These are phyloP conservation scores for Lupinus albus DNA, from an alignment of 306 rosid species.

Conservation along the genomic window DNA sequence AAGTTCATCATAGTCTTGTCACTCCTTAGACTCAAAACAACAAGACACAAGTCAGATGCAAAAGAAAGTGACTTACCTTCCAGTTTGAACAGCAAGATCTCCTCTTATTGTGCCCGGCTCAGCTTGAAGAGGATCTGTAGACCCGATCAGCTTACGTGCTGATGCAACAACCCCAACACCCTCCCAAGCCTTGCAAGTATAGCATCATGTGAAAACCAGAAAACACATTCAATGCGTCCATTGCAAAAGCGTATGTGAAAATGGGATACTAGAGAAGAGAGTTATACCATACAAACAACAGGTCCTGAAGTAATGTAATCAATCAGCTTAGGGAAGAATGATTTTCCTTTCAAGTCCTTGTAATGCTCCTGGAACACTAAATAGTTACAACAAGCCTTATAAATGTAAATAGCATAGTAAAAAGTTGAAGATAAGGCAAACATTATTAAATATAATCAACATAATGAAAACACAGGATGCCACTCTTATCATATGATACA, in stretches of 20 bases:
- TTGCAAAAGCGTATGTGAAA: constrained; percentile 16
- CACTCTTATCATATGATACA: constrained; percentile 13
- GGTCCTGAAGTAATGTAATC: constrained; percentile 96
- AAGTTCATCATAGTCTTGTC: constrained; percentile 35
- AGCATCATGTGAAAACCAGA: constrained; percentile 38
- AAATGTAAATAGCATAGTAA: constrained; percentile 3
- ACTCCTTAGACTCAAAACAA: constrained; percentile 31
- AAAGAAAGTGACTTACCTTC: constrained; percentile 66
- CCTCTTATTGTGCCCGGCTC: constrained; percentile 99
- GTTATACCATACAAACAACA: constrained; percentile 87
- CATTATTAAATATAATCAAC: constrained; percentile 15
- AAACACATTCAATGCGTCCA: constrained; percentile 33
- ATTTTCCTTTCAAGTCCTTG: constrained; percentile 78
- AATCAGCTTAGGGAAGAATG: constrained; percentile 84
- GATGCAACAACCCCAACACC: constrained; percentile 95
- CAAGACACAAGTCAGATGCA: constrained; percentile 29
- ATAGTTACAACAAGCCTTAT: constrained; percentile 32
- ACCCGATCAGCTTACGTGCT: constrained; percentile 92
- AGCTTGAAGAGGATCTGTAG: constrained; percentile 92
- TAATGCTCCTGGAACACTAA: constrained; percentile 80
- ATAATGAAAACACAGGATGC: constrained; percentile 7
- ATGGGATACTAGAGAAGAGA: not conserved
- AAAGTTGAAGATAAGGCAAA: constrained; percentile 32
- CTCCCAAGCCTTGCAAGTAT: constrained; percentile 85
- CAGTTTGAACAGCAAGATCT: constrained; percentile 87